A percentile compares a stretch with the other conserved stretches of the same genome.
Conservation (phyloP, 2,329 filamentous ascomycete genomes). For the Didymella pomorum region DNA sequence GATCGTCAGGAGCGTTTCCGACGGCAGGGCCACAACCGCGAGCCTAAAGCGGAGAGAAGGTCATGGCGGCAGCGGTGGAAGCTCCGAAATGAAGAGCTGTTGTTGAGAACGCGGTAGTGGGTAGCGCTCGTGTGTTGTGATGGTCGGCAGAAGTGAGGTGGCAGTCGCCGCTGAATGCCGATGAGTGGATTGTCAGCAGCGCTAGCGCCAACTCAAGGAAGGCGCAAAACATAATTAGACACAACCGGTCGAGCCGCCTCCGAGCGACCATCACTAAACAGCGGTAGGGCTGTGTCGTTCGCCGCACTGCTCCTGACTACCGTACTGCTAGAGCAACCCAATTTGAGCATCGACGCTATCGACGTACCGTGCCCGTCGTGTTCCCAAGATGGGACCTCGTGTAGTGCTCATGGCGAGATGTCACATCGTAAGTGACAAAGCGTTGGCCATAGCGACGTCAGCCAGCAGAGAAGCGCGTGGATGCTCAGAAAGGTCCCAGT, state of each 20-base stretch:
- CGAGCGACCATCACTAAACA: slow-evolving; percentile 4
- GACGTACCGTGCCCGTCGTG: slow-evolving; percentile 47
- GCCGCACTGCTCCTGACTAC: slow-evolving; percentile 22
- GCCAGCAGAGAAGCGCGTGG: slow-evolving; percentile 33
- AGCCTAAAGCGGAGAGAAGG: slow-evolving; percentile 11
- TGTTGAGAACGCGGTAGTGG: slow-evolving; percentile 20
- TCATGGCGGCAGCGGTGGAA: slow-evolving; percentile 16
- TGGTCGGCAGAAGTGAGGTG: slow-evolving; percentile 24
- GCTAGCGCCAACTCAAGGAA: slow-evolving; percentile 18
- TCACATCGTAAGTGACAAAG: slow-evolving; percentile 39
- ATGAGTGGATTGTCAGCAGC: neutral
- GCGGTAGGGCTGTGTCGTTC: slow-evolving; percentile 35
- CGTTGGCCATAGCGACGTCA: slow-evolving; percentile 36
- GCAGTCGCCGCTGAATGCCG: slow-evolving; percentile 12
- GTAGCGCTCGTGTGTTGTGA: slow-evolving; percentile 23
- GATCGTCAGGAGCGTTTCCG: slow-evolving; percentile 23
- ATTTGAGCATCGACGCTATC: slow-evolving; percentile 39
- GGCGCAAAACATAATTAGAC: slow-evolving; percentile 25
- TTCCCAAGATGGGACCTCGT: slow-evolving; percentile 40
- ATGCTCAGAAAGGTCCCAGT: slow-evolving; percentile 24
- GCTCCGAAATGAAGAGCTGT: slow-evolving; percentile 23
- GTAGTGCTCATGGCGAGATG: slow-evolving; percentile 33
- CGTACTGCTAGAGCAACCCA: slow-evolving; percentile 27
- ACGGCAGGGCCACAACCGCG: slow-evolving; percentile 5
- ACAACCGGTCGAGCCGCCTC: slow-evolving; percentile 8